Percentiles rank a stretch among this genome's conserved stretches.
These are phyloP conservation scores for Fomes fomentarius DNA, from an alignment of 1,284 basidiomycete genomes.

Conservation along the genomic window DNA sequence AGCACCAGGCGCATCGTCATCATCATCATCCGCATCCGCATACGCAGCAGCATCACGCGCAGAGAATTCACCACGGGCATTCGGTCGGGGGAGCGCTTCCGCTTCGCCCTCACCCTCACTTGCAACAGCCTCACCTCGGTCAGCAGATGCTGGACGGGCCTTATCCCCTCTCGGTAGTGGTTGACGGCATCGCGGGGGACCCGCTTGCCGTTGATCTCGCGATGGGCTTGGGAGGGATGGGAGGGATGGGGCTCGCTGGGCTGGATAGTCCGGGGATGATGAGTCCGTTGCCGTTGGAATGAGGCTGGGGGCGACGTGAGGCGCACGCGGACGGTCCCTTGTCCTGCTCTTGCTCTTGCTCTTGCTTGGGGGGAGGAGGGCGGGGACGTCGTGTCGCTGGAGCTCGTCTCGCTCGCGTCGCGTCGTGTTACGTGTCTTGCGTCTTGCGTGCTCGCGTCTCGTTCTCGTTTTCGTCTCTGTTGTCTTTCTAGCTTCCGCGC, in stretches of 20 bases:
- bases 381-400: neutral
- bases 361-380: constrained; percentile 8
- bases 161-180: constrained; percentile 23
- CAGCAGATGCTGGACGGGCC: constrained; percentile 23
- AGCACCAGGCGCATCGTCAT: constrained; percentile 16
- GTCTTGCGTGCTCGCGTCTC: neutral
- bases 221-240: constrained; percentile 22
- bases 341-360: constrained; percentile 10
- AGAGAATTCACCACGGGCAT: constrained; percentile 20
- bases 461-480: neutral
- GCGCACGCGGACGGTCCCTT: neutral
- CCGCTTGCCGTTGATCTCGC: constrained; percentile 11
- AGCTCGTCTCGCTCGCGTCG: neutral
- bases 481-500: neutral
- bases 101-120: constrained; percentile 15
- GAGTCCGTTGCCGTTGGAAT: constrained; percentile 37
- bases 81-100: constrained; percentile 13
- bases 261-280: constrained; percentile 30
- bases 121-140: constrained; percentile 17
- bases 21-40: constrained; percentile 29
- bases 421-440: neutral
- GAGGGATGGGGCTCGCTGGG: constrained; percentile 24
- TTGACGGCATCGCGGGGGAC: constrained; percentile 25
- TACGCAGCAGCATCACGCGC: constrained; percentile 20
- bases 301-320: constrained; percentile 32